Base-by-base conservation (phyloP, 441 rosid genomes). In the Raphanus hybrid region DNA sequence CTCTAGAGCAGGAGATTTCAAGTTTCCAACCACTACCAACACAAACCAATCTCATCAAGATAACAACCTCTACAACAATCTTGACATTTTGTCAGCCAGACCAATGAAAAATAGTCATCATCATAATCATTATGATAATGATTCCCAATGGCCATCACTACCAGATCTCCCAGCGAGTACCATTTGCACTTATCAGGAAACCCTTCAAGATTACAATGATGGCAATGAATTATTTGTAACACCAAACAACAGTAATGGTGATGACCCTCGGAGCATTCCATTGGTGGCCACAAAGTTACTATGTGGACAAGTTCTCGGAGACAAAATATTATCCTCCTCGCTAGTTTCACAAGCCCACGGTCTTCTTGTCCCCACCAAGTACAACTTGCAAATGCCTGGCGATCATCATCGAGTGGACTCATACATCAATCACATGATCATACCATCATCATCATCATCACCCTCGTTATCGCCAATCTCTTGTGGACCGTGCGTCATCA, bases 351-450 rank as follows among this genome's bases (percentile, higher is more conserved):
- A 69, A 79, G 75, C 69, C 15, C 82, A 68, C 8, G 71, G 63
- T 45, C 61, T 74, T 63, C 10, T 64, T 20, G 61, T 69, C 52
- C 78, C 74, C 67, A 64, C 82, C 64, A 63, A 81, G 60, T 82
- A 73, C 64, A 84, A 78, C 48, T 75, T 55, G 58, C 81, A 80
- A 52, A 57, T 79, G 77, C 64, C 76, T 27, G 35, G 61, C 26
- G 68, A 52, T 55, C 52, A 67, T 15, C 62, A 83, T 67, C 90
- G 84, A 66, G 81, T 85, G 83, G 94, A 85, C 50, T 75, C 82
- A 74, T 88, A 83, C 84, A 82, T 86, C 64, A 89, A 92, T 75
- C 80, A 88, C 67, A 84, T 92, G 76, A 80, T 89, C 58, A 80
- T 87, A 65, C 81, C 14, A 43, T 43, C 48, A 41, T 41, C 14